These are phyloP conservation scores for Ustilago vetiveriae DNA, from an alignment of 1,284 basidiomycete species.

Conservation along the genomic window DNA sequence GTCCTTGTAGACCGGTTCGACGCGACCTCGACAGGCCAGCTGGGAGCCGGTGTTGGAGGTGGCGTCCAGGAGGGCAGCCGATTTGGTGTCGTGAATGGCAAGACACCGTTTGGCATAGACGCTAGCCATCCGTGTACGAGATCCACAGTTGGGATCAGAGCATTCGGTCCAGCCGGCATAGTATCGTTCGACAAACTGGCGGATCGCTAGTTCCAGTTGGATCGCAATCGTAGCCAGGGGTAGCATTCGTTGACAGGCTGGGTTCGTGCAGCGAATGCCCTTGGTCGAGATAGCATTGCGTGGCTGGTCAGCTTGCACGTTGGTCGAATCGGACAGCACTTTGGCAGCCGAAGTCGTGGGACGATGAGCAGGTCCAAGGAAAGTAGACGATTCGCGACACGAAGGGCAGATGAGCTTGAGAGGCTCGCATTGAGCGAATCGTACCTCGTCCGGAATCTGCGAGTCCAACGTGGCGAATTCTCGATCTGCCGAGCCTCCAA, in stretches of 20 bases:
- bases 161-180: constrained; percentile 91
- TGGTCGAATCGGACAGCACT: constrained; percentile 19
- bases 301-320: not conserved
- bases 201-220: constrained; percentile 87
- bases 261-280: constrained; percentile 46
- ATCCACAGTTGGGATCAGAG: constrained; percentile 83
- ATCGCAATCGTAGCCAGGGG: constrained; percentile 61
- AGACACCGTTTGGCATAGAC: constrained; percentile 78
- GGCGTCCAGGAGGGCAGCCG: constrained; percentile 19
- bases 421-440: constrained; percentile 70
- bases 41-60: constrained; percentile 9
- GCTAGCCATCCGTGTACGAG: constrained; percentile 86
- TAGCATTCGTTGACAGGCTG: constrained; percentile 23
- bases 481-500: constrained; percentile 68
- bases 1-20: constrained; percentile 51
- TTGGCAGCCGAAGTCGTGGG: not conserved
- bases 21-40: constrained; percentile 51
- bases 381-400: constrained; percentile 38
- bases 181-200: constrained; percentile 79
- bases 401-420: constrained; percentile 50
- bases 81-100: constrained; percentile 41
- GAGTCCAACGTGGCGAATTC: constrained; percentile 86
- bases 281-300: constrained; percentile 34
- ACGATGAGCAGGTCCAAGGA: constrained; percentile 39
- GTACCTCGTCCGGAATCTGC: constrained; percentile 85